These are phyloP conservation scores for Sclerotinia nivalis DNA, from an alignment of 2,329 filamentous ascomycete species.

Conservation along the genomic window DNA sequence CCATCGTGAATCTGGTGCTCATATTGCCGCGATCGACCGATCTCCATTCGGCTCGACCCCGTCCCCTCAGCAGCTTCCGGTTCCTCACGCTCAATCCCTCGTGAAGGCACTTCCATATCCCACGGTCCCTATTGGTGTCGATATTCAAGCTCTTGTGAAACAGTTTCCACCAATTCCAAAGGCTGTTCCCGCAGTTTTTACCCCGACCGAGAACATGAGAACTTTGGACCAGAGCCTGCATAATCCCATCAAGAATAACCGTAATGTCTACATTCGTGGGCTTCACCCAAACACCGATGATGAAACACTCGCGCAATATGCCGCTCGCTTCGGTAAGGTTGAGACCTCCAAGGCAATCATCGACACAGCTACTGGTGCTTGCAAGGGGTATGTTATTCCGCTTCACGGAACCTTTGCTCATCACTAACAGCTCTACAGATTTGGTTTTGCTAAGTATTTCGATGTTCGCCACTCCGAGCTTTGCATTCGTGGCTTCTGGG, in stretches of 20 bases:
- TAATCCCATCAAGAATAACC: constrained; percentile 87
- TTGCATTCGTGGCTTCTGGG: constrained; percentile 94
- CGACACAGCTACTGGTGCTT: constrained; percentile 86
- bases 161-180: constrained; percentile 81
- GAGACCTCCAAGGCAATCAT: constrained; percentile 99
- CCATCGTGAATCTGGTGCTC: constrained; percentile 60
- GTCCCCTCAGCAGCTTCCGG: constrained; percentile 60
- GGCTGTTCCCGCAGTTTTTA: constrained; percentile 87
- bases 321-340: constrained; percentile 85
- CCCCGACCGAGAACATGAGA: constrained; percentile 81
- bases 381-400: constrained; percentile 75
- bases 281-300: constrained; percentile 95
- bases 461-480: constrained; percentile 86
- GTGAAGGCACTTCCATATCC: constrained; percentile 39
- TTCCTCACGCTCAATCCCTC: constrained; percentile 43
- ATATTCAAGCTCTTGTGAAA: constrained; percentile 64
- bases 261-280: constrained; percentile 97
- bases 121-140: constrained; percentile 39
- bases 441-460: constrained; percentile 95
- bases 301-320: constrained; percentile 79
- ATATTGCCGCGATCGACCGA: constrained; percentile 60
- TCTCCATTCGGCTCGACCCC: constrained; percentile 65
- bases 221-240: constrained; percentile 91
- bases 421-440: constrained; percentile 55
- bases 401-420: not conserved